These are phyloP conservation scores for Pisolithus tinctorius DNA, from an alignment of 768 basidiomycete species.

Conservation along the genomic window DNA sequence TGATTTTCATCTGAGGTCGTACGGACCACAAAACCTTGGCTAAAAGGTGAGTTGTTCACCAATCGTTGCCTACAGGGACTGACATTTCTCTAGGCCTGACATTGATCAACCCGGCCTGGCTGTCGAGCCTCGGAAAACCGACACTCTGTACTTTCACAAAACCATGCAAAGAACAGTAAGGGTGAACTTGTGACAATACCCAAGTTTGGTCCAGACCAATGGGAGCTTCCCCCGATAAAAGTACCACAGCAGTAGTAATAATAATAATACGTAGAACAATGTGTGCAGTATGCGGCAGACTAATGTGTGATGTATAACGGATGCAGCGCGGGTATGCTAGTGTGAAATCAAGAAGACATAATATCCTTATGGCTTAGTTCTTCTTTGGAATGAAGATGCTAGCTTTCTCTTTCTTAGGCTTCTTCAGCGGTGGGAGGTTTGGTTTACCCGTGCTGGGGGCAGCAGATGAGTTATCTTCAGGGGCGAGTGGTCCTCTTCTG, in stretches of 20 bases:
- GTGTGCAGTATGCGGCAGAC: not conserved
- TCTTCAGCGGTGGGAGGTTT: conserved; percentile 24
- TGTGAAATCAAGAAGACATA: not conserved
- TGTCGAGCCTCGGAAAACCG: conserved; percentile 71
- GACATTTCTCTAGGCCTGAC: conserved; percentile 55
- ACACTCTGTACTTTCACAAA: conserved; percentile 87
- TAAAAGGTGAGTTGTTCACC: conserved; percentile 56
- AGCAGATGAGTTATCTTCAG: conserved; percentile 12
- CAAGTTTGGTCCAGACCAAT: conserved; percentile 76
- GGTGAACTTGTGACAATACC: conserved; percentile 75
- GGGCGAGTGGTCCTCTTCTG: conserved; percentile 17
- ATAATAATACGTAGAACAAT: conserved; percentile 14
- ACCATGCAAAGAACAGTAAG: conserved; percentile 59
- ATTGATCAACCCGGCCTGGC: conserved; percentile 81
- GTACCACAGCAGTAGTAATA: conserved; percentile 14
- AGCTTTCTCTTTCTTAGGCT: conserved; percentile 27
- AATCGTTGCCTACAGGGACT: not conserved
- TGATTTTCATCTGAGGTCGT: conserved; percentile 82
- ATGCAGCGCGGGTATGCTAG: no score
- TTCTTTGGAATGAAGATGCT: conserved; percentile 63
- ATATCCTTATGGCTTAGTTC: conserved; percentile 23
- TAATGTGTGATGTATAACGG: not conserved
- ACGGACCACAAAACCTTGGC: conserved; percentile 63
- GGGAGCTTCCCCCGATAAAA: conserved; percentile 72
- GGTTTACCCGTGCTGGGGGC: conserved; percentile 16